Evolutionary conservation across 345 rosid species (phyloP).

Genomic region (Microthlaspi erraticum): DNA sequence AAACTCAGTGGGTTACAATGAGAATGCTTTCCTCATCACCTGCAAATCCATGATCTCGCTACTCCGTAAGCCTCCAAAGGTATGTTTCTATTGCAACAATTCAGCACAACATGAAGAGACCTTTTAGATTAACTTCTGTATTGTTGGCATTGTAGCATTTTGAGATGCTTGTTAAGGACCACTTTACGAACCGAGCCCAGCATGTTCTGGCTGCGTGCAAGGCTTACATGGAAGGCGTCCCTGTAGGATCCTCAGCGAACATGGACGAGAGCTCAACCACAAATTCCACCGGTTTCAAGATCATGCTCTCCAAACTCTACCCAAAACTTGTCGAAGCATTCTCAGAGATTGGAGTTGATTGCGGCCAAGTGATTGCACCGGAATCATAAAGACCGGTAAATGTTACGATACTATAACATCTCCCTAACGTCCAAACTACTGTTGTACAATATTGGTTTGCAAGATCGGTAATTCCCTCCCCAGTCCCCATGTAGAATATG

Average conservation of each 20-base stretch:
- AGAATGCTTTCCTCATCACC: slow-evolving; percentile 77
- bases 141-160: slow-evolving; percentile 69
- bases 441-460: slow-evolving; percentile 38
- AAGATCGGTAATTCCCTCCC: slow-evolving; percentile 22
- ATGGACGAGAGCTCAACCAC: slow-evolving; percentile 49
- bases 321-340: slow-evolving; percentile 79
- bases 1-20: slow-evolving; percentile 87
- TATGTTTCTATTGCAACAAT: slow-evolving; percentile 41
- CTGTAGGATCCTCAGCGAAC: slow-evolving; percentile 56
- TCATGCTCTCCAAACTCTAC: slow-evolving; percentile 86
- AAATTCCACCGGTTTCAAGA: slow-evolving; percentile 87
- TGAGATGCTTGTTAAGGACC: slow-evolving; percentile 76
- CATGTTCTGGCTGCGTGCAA: slow-evolving; percentile 65
- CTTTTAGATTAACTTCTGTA: slow-evolving; percentile 29
- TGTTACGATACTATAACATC: slow-evolving; percentile 18
- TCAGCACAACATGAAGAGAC: slow-evolving; percentile 2
- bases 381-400: slow-evolving; percentile 31
- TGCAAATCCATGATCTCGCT: slow-evolving; percentile 87
- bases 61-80: slow-evolving; percentile 80
- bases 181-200: slow-evolving; percentile 53
- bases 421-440: slow-evolving; percentile 39
- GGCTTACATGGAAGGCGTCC: slow-evolving; percentile 76
- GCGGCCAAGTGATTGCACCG: slow-evolving; percentile 50
- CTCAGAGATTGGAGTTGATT: slow-evolving; percentile 68
- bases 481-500: slow-evolving; percentile 38